These are phyloP conservation scores for Lepidium didymum DNA, from an alignment of 345 rosid species.

Conservation along the genomic window DNA sequence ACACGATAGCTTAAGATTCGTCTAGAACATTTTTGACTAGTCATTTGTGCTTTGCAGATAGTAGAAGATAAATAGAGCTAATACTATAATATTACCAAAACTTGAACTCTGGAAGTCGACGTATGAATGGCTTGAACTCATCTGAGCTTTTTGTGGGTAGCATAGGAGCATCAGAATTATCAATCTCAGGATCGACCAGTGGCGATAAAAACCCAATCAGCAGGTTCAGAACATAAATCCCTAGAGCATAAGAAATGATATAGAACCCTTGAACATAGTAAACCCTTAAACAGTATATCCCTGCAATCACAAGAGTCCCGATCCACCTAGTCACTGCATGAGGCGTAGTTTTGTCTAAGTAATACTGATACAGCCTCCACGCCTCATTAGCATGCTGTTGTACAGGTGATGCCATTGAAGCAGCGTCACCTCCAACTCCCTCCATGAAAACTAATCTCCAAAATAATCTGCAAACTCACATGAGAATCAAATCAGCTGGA, in stretches of 20 bases:
- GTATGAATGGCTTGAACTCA: constrained; percentile 89
- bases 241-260: constrained; percentile 71
- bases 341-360: constrained; percentile 77
- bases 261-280: constrained; percentile 70
- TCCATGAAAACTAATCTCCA: constrained; percentile 42
- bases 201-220: constrained; percentile 87
- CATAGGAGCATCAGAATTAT: constrained; percentile 53
- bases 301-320: constrained; percentile 45
- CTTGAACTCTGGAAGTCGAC: constrained; percentile 89
- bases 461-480: constrained; percentile 30
- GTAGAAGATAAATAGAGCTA: background rate
- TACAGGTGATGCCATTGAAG: constrained; percentile 48
- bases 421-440: constrained; percentile 55
- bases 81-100: constrained; percentile 52
- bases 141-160: constrained; percentile 86
- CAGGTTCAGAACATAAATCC: constrained; percentile 71
- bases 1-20: background rate
- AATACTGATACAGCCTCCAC: constrained; percentile 70
- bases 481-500: background rate
- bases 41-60: background rate
- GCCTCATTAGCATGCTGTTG: constrained; percentile 51
- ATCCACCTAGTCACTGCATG: constrained; percentile 66
- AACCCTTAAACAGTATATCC: constrained; percentile 55
- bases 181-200: constrained; percentile 76
- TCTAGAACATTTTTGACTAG: background rate